Conservation (phyloP, 352 stramenopile species). For the Plasmopara halstedii region DNA sequence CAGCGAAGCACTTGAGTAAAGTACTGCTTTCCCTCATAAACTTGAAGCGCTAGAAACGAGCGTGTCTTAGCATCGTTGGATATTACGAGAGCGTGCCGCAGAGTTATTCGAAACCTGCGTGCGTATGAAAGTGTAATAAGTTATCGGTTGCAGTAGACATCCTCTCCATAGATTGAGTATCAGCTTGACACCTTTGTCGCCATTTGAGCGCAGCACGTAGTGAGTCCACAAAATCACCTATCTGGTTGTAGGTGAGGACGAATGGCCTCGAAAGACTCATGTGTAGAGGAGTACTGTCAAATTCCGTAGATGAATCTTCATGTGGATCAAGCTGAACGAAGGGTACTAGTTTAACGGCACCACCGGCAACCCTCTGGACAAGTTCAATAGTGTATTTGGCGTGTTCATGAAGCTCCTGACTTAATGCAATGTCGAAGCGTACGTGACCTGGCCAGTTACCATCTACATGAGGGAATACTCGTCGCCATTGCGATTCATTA, state of each 20-base stretch:
- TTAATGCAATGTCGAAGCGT: constrained; percentile 33
- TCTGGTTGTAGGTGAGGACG: constrained; percentile 59
- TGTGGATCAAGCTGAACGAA: constrained; percentile 17
- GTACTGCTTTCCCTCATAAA: constrained; percentile 28
- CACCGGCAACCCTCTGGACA: constrained; percentile 24
- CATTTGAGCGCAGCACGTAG: constrained; percentile 65
- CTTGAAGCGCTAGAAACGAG: constrained; percentile 57
- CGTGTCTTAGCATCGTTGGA: constrained; percentile 70
- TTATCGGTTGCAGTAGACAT: too few relatives aligned
- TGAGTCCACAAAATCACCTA: constrained; percentile 55
- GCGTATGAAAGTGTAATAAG: background rate
- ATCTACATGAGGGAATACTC: constrained; percentile 64
- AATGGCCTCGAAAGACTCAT: constrained; percentile 77
- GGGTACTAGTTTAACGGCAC: constrained; percentile 25
- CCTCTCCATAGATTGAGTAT: too few relatives aligned
- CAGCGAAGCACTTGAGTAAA: constrained; percentile 38
- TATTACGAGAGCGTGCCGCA: constrained; percentile 37
- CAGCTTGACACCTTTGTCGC: constrained; percentile 38
- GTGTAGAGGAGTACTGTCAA: constrained; percentile 28
- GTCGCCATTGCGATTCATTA: constrained; percentile 36
- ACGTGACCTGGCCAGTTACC: constrained; percentile 82
- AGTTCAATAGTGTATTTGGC: constrained; percentile 20
- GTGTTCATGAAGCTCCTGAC: constrained; percentile 18
- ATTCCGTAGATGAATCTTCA: constrained; percentile 1
- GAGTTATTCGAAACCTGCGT: constrained; percentile 41